Evolutionary conservation across 2,329 filamentous ascomycete species (phyloP).

Genomic region (Diaporthe helianthi): DNA sequence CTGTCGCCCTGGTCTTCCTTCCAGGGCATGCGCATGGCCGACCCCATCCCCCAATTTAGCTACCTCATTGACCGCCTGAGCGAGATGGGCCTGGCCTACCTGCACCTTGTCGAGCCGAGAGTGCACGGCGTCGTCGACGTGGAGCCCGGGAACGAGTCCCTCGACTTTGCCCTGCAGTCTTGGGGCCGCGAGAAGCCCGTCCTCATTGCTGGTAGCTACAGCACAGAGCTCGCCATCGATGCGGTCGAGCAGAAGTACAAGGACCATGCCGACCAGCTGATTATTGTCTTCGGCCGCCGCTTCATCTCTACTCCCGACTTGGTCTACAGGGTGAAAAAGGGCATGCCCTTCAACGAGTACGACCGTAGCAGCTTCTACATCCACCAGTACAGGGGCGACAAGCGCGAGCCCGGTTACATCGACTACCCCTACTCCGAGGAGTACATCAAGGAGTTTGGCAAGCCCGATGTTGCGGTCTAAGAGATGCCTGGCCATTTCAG

Average conservation of each 20-base stretch:
- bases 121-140: slow-evolving; percentile 41
- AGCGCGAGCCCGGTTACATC: slow-evolving; percentile 36
- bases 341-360: slow-evolving; percentile 40
- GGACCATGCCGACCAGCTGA: slow-evolving; percentile 33
- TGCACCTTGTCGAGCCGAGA: slow-evolving; percentile 66
- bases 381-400: slow-evolving; percentile 33
- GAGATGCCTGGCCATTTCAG: no score
- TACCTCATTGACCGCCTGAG: slow-evolving; percentile 60
- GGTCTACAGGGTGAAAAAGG: slow-evolving; percentile 41
- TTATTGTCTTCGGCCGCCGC: slow-evolving; percentile 43
- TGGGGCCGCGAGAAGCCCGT: slow-evolving; percentile 44
- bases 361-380: slow-evolving; percentile 43
- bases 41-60: slow-evolving; percentile 65
- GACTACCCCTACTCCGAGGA: slow-evolving; percentile 40
- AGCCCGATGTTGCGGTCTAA: slow-evolving; percentile 32
- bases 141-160: slow-evolving; percentile 27
- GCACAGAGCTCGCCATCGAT: slow-evolving; percentile 38
- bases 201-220: slow-evolving; percentile 44
- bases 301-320: slow-evolving; percentile 47
- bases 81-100: slow-evolving; percentile 59
- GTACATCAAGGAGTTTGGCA: slow-evolving; percentile 36
- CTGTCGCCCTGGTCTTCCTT: slow-evolving; percentile 64
- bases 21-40: slow-evolving; percentile 65
- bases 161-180: slow-evolving; percentile 41
- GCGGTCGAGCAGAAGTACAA: slow-evolving; percentile 34